Evolutionary conservation across 306 rosid genomes (phyloP), one percentile per base, ranked within the genome.

Genomic region (Quercus variabilis): DNA sequence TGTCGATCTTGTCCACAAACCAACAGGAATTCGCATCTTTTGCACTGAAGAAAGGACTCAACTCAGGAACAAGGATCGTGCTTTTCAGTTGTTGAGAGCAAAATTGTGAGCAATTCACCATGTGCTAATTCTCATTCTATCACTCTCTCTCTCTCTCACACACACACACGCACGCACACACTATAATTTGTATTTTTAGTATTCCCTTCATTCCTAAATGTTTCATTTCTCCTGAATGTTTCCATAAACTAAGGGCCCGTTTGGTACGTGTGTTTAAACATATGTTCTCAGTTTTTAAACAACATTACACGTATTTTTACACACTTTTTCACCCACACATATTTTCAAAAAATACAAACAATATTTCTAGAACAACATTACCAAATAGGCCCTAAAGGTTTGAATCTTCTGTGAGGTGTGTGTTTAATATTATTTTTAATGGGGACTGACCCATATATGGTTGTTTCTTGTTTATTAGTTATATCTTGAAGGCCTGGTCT

Each of bases 31-130:
- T 60, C 98, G 99, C 74, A 95, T 95, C 83, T 95, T 95, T 86
- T 95, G 99, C 83, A 95, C 98, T 10, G 99, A 95, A 85, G 98
- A 93, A 84, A 93, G 99, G 85, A 91, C 96, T 79, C 99, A 95
- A 78, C 88, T 90, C 83, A 88, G 80, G 88, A 95, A 95, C 87
- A 95, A 74, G 88, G 69, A 77, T 84, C 97, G 98, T 26, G 99
- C 99, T 26, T 87, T 95, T 82, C 97, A 95, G 85, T 87, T 95
- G 88, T 91, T 95, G 55, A 87, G 99, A 76, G 99, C 99, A 49
- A 95, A 95, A 91, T 87, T 95, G 99, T 95, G 83, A 90, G 97
- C 56, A 69, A 18, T 52, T 75, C 56, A 59, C 60, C 68, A 58
- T 38, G 25, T 49, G 18, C 73, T 26, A 52, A 28, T 68, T 6